Evolutionary conservation across 2,329 filamentous ascomycete genomes (phyloP).

Genomic region (Colletotrichum tanaceti): DNA sequence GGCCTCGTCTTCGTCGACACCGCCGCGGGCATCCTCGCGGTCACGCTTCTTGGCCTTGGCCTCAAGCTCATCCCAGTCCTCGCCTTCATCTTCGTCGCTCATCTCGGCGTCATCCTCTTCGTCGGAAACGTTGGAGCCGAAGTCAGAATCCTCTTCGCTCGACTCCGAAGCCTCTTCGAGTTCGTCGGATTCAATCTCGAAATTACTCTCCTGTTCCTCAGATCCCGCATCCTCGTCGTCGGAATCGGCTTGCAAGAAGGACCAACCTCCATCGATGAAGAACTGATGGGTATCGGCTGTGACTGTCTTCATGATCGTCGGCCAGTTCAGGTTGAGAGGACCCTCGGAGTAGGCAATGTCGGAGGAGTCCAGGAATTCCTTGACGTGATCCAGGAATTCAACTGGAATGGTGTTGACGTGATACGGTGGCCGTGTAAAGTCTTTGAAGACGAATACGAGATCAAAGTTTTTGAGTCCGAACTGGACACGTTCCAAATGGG

Average conservation of each 20-base stretch:
- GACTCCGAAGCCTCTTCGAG: conserved; percentile 83
- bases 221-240: conserved; percentile 85
- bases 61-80: conserved; percentile 96
- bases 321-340: conserved; percentile 97
- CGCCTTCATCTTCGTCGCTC: conserved; percentile 80
- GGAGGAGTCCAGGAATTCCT: conserved; percentile 96
- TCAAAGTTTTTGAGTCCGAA: conserved; percentile 99
- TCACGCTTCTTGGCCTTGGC: conserved; percentile 90
- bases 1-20: conserved; percentile 88
- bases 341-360: conserved; percentile 96
- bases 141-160: conserved; percentile 88
- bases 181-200: conserved; percentile 90
- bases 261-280: conserved; percentile 96
- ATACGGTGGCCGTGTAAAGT: conserved; percentile 88
- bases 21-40: conserved; percentile 73
- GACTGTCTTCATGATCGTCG: conserved; percentile 99
- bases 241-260: conserved; percentile 87
- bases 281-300: conserved; percentile 93
- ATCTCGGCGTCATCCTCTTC: conserved; percentile 83
- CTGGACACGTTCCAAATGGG: conserved; percentile 93
- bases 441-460: conserved; percentile 97
- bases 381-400: conserved; percentile 92
- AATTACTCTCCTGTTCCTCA: conserved; percentile 90
- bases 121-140: conserved; percentile 87
- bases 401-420: conserved; percentile 99